phyloP scores from a whole-genome alignment of 345 rosid genomes.

The Populus simonii region DNA sequence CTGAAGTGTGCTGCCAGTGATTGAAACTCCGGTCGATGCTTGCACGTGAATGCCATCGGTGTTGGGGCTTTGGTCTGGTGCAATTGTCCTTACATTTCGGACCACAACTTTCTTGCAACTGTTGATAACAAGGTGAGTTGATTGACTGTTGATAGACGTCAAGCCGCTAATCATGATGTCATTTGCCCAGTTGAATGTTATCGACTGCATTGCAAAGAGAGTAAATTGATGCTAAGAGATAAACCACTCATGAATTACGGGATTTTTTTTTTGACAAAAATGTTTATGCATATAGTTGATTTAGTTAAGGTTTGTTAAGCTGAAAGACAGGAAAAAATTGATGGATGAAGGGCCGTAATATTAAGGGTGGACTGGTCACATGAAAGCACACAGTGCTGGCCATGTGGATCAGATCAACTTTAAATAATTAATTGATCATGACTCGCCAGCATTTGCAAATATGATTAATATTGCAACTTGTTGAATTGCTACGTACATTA shows the following conservation, averaged over 20 bases:
- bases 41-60: conserved; percentile 52
- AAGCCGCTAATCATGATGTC: conserved; percentile 33
- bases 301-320: too few species aligned
- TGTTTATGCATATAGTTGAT: too few species aligned
- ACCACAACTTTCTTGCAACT: conserved; percentile 25
- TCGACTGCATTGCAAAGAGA: conserved; percentile 28
- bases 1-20: conserved; percentile 20
- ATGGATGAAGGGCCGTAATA: too few species aligned
- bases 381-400: too few species aligned
- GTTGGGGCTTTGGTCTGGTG: conserved; percentile 48
- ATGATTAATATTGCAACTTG: background rate
- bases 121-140: conserved; percentile 31
- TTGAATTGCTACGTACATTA: background rate
- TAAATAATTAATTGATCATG: background rate
- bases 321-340: too few species aligned
- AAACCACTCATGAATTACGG: too few species aligned
- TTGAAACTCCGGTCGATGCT: conserved; percentile 28
- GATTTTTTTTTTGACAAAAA: too few species aligned
- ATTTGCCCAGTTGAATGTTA: conserved; percentile 35
- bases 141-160: conserved; percentile 39
- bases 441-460: background rate
- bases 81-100: conserved; percentile 20
- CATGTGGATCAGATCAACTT: too few species aligned
- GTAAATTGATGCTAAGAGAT: too few species aligned
- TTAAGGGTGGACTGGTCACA: too few species aligned